Evolutionary conservation across 208 protist species (phyloP), one percentile per base, ranked within the genome.

Genomic region (Endotrypanum monterogeii): DNA sequence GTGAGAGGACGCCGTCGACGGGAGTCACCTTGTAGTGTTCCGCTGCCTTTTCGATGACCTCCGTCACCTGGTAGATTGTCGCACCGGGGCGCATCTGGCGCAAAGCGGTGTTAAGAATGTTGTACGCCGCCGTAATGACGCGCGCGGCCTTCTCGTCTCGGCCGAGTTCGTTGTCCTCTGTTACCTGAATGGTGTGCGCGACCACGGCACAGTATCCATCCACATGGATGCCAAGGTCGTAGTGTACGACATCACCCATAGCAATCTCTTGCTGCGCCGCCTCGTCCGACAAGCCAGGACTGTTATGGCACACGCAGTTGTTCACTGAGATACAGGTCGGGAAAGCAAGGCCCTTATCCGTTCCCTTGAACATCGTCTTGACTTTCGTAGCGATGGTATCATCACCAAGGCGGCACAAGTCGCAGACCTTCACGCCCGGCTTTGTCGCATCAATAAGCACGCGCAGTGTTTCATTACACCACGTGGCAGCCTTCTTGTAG

Each of bases 321-420:
- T 99, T 99, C 28, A 99, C 89, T 30, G 97, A 99, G 67, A 99
- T 87, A 86, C 98, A 99, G 3, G 99, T 99, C 57, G 99, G 99
- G 92, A 99, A 99, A 55, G 98, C 99, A 62, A 99, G 91, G 67
- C 99, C 99, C 85, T 99, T 99, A 75, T 99, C 96, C 9, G 98
- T 89, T 23, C 92, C 90, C 75, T 93, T 96, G 87, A 96, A 98
- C 92, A 98, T 95, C n/a, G 88, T 92, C 84, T 90, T 94, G 0
- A 96, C 78, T 74, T 97, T 96, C 71, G 90, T 80, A 60, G 70
- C 58, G 57, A 98, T 94, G 35, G 89, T 96, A 39, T 93, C 90
- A 73, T 98, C 94, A 70, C 94, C 94, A 50, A 97, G 80, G 58
- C 82, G 83, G 85, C 93, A 98, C 41, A 98, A 79, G 23, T 96